Base-by-base conservation (phyloP, 441 rosid genomes). In the Erysimum pusillum region DNA sequence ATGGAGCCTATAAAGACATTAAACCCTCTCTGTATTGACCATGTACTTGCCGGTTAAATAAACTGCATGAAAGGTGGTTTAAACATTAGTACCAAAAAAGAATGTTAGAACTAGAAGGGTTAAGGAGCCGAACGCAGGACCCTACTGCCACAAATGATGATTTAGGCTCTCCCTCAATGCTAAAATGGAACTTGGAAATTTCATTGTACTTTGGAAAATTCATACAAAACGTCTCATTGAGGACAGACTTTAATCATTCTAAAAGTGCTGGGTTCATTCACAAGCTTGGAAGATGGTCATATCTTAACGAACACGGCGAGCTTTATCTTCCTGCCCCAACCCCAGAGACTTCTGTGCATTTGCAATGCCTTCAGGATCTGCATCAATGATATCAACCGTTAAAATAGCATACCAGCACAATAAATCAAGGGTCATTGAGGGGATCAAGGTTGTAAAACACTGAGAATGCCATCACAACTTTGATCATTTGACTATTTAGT, bases 321-420 rank as follows among this genome's bases (percentile, higher is more conserved):
- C 80, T 84, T 87, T 92, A 67, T 92, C 97, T 89, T 94, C 99
- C 76, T 91, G 99, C 65, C 98, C 99, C 76, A 94, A 67, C 32
- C 99, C 99, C 6, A 94, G 94, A 2, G 99, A 92, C 79, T 86
- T 94, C 79, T 92, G 98, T 9, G 97, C 99, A 80, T 87, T 88
- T 56, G 97, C 91, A 83, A 92, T 91, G 66, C 99, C 99, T 83
- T 94, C 96, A 54, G 94, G 98, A 84, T 94, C 99, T 94, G 87
- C 69, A 83, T 45, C n/a, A 80, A 28, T n/a, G 51, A 76, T 9
- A 69, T 14, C 9, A 74, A 71, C 13, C 8, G 44, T 56, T 35
- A 78, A 32, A 78, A 9, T 4, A 7, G 9, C 45, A 63, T 71
- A 58, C 28, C 39, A 74, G 17, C 7, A 69, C 6, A 54, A 20